Evolutionary conservation across 176 grass and related monocot genomes (phyloP).

Genomic region (Avena atlantica): DNA sequence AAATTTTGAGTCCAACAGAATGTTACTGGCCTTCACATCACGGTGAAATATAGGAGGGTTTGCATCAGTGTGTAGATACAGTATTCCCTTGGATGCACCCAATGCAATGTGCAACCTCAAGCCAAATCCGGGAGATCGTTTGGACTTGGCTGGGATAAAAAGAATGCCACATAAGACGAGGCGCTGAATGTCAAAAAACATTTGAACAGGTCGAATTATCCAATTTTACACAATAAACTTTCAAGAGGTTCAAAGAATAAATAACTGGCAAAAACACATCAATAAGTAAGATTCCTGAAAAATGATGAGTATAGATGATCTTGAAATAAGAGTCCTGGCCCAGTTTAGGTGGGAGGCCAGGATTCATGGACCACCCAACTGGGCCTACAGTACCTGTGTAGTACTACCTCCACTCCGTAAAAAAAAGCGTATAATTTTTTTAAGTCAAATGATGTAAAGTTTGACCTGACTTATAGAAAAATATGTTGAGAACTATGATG

Average conservation of each 20-base stretch:
- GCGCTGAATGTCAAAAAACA: not conserved
- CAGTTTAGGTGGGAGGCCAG: not conserved
- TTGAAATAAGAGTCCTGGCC: not conserved
- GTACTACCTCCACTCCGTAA: not conserved
- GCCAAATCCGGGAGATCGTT: constrained; percentile 57
- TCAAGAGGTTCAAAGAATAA: not conserved
- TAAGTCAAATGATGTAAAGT: no score
- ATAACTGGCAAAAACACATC: not conserved
- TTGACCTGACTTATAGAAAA: no score
- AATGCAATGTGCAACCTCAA: constrained; percentile 74
- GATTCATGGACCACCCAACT: not conserved
- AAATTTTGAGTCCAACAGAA: constrained; percentile 84
- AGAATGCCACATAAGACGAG: constrained; percentile 25
- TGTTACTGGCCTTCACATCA: constrained; percentile 96
- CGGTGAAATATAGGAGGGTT: constrained; percentile 97
- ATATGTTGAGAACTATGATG: no score
- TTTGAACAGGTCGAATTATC: not conserved
- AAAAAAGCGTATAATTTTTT: no score
- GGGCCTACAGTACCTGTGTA: not conserved
- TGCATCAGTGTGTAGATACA: constrained; percentile 95
- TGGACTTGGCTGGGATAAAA: constrained; percentile 53
- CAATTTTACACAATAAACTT: not conserved
- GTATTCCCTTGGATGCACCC: constrained; percentile 79
- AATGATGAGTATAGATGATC: not conserved
- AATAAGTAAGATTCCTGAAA: constrained; percentile 9